Percentiles rank a stretch among this genome's conserved stretches.
phyloP scores from a whole-genome alignment of 441 rosid species.

The Macaranga tanarius region DNA sequence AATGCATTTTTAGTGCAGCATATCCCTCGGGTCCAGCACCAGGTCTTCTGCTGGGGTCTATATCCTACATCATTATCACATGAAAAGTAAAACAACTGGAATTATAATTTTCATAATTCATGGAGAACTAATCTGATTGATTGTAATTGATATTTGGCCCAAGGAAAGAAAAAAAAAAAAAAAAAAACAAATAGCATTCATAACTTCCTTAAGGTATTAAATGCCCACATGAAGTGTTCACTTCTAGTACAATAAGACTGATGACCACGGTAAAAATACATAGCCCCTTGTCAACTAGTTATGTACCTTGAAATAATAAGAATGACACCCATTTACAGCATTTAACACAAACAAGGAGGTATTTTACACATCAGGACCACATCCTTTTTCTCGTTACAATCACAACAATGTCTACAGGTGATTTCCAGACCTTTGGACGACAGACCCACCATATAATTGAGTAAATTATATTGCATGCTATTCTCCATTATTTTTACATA shows the following conservation, averaged over 20 bases:
- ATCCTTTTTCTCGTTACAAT: not conserved
- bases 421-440: not conserved
- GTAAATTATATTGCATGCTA: not conserved
- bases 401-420: not conserved
- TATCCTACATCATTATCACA: slow-evolving; percentile 56
- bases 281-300: not conserved
- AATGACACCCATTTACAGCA: not conserved
- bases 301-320: not conserved
- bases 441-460: not conserved
- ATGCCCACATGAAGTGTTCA: not conserved
- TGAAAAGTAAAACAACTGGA: slow-evolving; percentile 18
- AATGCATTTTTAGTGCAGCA: slow-evolving; percentile 77
- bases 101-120: slow-evolving; percentile 7
- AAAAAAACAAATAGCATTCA: not conserved
- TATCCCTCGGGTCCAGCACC: slow-evolving; percentile 94
- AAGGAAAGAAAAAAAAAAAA: too few relatives aligned
- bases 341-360: not conserved
- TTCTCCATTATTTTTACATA: not conserved
- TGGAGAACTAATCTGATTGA: not conserved
- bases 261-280: not conserved
- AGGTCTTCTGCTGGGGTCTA: slow-evolving; percentile 87
- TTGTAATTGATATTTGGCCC: not conserved
- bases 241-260: not conserved
- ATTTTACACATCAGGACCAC: not conserved
- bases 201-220: not conserved